Conservation (phyloP, 129 eudicot species). For the Arctium lappa region DNA sequence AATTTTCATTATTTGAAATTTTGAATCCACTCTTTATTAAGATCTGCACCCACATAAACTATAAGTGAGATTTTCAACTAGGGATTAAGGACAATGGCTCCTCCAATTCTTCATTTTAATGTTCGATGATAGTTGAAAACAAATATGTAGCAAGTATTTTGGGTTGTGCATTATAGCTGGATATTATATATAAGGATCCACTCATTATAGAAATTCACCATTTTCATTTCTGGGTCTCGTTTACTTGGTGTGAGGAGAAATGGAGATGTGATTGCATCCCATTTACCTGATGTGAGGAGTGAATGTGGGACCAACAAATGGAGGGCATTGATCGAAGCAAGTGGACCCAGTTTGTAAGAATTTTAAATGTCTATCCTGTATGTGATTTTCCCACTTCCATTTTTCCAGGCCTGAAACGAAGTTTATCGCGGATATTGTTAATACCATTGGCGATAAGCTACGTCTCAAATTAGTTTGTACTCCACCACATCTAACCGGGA, state of each 20-base stretch:
- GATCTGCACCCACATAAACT: neutral
- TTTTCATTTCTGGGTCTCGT: neutral
- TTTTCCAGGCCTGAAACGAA: slow-evolving; percentile 31
- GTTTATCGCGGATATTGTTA: slow-evolving; percentile 32
- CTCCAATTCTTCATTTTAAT: neutral
- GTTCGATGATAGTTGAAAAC: neutral
- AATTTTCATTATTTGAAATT: too few relatives aligned
- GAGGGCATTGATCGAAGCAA: neutral
- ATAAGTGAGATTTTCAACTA: neutral
- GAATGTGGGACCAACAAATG: neutral
- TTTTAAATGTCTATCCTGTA: neutral
- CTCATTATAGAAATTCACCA: neutral
- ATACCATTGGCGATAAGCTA: slow-evolving; percentile 28
- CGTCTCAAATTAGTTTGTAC: slow-evolving; percentile 28
- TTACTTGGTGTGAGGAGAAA: neutral
- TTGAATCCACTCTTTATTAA: neutral
- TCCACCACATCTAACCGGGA: slow-evolving; percentile 35
- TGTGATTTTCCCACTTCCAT: neutral
- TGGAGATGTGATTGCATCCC: neutral
- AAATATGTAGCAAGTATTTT: neutral
- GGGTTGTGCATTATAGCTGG: neutral
- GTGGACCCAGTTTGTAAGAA: neutral
- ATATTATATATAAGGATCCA: neutral
- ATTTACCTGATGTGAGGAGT: neutral
- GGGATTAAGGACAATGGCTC: neutral